phyloP scores from a whole-genome alignment of 2,329 filamentous ascomycete genomes.

The Elsinoe perseae region DNA sequence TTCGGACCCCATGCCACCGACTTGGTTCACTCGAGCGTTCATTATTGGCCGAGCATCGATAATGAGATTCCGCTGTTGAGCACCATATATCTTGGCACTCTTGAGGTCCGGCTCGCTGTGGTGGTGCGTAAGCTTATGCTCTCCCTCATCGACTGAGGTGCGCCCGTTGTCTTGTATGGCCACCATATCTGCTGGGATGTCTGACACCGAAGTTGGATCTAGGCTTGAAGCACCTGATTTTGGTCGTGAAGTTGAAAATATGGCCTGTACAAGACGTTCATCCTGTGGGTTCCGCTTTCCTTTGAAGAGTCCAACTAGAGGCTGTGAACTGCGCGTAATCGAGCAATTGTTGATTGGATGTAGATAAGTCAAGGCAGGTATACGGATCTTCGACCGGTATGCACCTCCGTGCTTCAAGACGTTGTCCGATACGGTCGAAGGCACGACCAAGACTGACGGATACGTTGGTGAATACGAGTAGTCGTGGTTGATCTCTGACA shows the following conservation, averaged over 20 bases:
- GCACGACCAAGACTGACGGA: slow-evolving; percentile 75
- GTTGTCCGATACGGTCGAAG: slow-evolving; percentile 88
- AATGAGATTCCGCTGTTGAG: slow-evolving; percentile 88
- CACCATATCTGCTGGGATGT: slow-evolving; percentile 10
- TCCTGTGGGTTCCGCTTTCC: slow-evolving; percentile 85
- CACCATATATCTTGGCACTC: slow-evolving; percentile 59
- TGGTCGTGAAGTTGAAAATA: slow-evolving; percentile 65
- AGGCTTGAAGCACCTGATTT: slow-evolving; percentile 15
- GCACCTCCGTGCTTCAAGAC: slow-evolving; percentile 86
- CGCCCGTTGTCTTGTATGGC: background rate
- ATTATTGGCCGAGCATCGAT: slow-evolving; percentile 91
- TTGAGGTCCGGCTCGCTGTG: slow-evolving; percentile 16
- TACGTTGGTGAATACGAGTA: slow-evolving; percentile 93
- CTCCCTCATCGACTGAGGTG: background rate
- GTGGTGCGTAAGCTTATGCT: background rate
- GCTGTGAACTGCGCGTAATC: slow-evolving; percentile 90
- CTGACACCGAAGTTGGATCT: slow-evolving; percentile 14
- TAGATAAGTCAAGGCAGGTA: slow-evolving; percentile 87
- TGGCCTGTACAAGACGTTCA: slow-evolving; percentile 84
- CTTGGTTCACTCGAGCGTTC: slow-evolving; percentile 91
- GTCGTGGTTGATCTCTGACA: slow-evolving; percentile 82
- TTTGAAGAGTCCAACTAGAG: slow-evolving; percentile 73
- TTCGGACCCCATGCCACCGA: slow-evolving; percentile 85
- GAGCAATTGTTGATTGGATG: slow-evolving; percentile 95
- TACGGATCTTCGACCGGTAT: slow-evolving; percentile 80